phyloP scores from a whole-genome alignment of 306 rosid species.

The Sphenostylis stenocarpa region DNA sequence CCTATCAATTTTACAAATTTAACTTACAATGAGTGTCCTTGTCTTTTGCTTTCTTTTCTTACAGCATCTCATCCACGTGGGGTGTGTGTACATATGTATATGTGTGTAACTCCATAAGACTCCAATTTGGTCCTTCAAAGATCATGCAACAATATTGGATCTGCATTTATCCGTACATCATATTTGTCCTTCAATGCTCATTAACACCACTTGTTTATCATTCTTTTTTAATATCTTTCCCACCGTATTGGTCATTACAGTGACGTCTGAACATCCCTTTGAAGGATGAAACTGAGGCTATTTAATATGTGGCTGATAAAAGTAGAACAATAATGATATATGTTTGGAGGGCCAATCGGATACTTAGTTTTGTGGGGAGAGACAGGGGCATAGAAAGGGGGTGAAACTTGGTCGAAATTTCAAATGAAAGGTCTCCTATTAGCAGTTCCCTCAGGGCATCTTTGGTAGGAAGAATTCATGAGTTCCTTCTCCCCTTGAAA shows the following conservation, averaged over 20 bases:
- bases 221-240: neutral
- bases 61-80: neutral
- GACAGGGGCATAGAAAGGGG: neutral
- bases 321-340: neutral
- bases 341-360: neutral
- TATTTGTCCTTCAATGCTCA: neutral
- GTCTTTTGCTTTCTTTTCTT: constrained; percentile 1
- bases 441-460: neutral
- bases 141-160: neutral
- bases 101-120: neutral
- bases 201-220: neutral
- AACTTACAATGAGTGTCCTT: neutral
- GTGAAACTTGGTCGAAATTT: neutral
- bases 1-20: constrained; percentile 13
- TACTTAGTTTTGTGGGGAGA: neutral
- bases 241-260: neutral
- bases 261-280: neutral
- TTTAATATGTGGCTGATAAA: neutral
- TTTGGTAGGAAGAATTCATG: too few relatives aligned
- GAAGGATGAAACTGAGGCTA: neutral
- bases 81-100: neutral
- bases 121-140: neutral
- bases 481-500: too few relatives aligned
- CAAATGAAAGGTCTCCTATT: neutral
- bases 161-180: neutral